Evolutionary conservation across 345 rosid species (phyloP).

Genomic region (Mangifera indica): DNA sequence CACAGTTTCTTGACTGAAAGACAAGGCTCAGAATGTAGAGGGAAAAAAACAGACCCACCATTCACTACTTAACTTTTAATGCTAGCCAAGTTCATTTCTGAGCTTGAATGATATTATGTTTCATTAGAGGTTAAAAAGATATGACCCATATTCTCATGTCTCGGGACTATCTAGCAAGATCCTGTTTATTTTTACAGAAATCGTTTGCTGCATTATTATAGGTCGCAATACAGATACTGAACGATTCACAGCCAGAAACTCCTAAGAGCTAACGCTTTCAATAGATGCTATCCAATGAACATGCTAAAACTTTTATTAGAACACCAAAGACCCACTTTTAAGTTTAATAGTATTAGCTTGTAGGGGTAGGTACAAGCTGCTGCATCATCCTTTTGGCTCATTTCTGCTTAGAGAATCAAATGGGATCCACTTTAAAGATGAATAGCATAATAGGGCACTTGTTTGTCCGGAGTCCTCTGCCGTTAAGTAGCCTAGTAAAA

Average conservation of each 20-base stretch:
- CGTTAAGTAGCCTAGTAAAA: background rate
- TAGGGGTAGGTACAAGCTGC: background rate
- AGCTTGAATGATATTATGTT: background rate
- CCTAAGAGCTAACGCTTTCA: conserved; percentile 10
- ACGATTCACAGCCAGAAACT: conserved; percentile 19
- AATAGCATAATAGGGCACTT: background rate
- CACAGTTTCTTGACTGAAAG: no score
- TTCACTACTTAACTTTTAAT: background rate
- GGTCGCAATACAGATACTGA: conserved; percentile 2
- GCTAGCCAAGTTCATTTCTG: background rate
- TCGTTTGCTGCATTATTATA: conserved; percentile 25
- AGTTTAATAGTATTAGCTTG: conserved; percentile 11
- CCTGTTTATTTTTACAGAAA: background rate
- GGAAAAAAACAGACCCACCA: background rate
- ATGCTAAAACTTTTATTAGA: conserved; percentile 16
- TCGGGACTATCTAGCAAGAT: conserved; percentile 15
- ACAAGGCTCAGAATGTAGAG: background rate
- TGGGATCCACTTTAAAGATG: conserved; percentile 9
- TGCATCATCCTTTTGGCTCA: conserved; percentile 19
- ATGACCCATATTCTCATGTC: background rate
- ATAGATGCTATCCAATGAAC: conserved; percentile 15
- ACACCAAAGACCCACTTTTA: conserved; percentile 23
- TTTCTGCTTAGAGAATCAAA: conserved; percentile 15
- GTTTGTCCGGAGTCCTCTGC: background rate
- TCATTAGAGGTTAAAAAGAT: background rate